phyloP scores from a whole-genome alignment of 768 basidiomycete species.

The Royoungia palumana region DNA sequence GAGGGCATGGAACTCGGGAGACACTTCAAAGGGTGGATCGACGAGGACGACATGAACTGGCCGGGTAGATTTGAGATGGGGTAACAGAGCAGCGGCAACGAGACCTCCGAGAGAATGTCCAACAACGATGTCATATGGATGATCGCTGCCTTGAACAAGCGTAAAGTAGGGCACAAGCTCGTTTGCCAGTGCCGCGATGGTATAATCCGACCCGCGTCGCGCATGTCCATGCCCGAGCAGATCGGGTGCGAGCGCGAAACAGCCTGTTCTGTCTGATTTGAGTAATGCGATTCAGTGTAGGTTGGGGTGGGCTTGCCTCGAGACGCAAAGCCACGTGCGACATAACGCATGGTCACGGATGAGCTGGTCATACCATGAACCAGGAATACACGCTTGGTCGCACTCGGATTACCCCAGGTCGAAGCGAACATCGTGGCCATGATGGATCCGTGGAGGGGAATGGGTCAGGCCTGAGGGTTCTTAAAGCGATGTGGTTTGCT shows the following conservation, averaged over 20 bases:
- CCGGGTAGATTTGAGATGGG: slow-evolving; percentile 8
- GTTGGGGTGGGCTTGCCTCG: slow-evolving; percentile 5
- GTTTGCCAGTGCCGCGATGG: slow-evolving; percentile 9
- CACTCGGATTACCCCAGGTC: slow-evolving; percentile 18
- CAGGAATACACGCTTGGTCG: slow-evolving; percentile 17
- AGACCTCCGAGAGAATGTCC: slow-evolving; percentile 23
- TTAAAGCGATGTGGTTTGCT: too few relatives aligned
- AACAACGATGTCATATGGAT: slow-evolving; percentile 12
- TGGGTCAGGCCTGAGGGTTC: too few relatives aligned
- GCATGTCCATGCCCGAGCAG: slow-evolving; percentile 20
- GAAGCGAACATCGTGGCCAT: slow-evolving; percentile 5
- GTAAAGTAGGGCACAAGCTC: slow-evolving; percentile 14
- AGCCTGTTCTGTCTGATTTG: slow-evolving; percentile 13
- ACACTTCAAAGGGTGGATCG: slow-evolving; percentile 15
- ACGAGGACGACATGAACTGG: slow-evolving; percentile 14
- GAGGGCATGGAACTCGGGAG: background rate
- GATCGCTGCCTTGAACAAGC: background rate
- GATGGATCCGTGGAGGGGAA: too few relatives aligned
- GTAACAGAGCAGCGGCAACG: slow-evolving; percentile 11
- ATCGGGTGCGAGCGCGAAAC: slow-evolving; percentile 23
- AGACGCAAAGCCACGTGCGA: slow-evolving; percentile 14
- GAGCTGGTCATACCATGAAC: slow-evolving; percentile 19
- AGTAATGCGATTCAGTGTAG: too few relatives aligned
- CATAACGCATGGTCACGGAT: slow-evolving; percentile 13
- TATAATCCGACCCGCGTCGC: slow-evolving; percentile 7